These are phyloP conservation scores for Spatholobus suberectus DNA, from an alignment of 306 rosid species.

Conservation along the genomic window DNA sequence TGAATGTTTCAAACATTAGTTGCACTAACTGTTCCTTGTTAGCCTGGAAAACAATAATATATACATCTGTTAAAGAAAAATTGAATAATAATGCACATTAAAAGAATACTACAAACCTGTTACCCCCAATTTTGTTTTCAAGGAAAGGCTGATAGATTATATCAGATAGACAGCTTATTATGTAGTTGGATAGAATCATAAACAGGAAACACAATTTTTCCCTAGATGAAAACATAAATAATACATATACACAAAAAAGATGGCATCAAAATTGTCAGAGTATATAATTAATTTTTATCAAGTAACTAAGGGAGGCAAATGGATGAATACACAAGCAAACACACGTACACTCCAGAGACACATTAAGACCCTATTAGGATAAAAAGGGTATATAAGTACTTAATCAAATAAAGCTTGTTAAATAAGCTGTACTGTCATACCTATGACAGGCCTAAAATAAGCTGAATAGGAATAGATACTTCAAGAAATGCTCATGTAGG, in stretches of 20 bases:
- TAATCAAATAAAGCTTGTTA: conserved; percentile 7
- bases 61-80: conserved; percentile 25
- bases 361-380: conserved; percentile 4
- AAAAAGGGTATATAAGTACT: background rate
- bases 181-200: conserved; percentile 32
- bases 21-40: conserved; percentile 96
- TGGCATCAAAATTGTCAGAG: background rate
- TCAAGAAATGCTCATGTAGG: conserved; percentile 23
- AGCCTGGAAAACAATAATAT: conserved; percentile 60
- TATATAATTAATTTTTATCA: background rate
- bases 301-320: conserved; percentile 20
- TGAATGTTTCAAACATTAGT: conserved; percentile 98
- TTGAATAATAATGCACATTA: background rate
- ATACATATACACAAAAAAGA: background rate
- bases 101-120: conserved; percentile 24
- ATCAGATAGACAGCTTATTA: conserved; percentile 16
- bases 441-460: background rate
- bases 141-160: background rate
- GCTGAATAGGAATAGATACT: background rate
- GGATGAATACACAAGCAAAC: conserved; percentile 11
- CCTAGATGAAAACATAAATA: conserved; percentile 6
- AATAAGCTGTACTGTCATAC: background rate
- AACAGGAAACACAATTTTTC: conserved; percentile 5
- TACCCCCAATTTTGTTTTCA: conserved; percentile 24
- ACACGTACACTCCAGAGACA: background rate